Base-by-base conservation (phyloP, 192 early-diverging fungal genomes). In the Backusella macrospora region DNA sequence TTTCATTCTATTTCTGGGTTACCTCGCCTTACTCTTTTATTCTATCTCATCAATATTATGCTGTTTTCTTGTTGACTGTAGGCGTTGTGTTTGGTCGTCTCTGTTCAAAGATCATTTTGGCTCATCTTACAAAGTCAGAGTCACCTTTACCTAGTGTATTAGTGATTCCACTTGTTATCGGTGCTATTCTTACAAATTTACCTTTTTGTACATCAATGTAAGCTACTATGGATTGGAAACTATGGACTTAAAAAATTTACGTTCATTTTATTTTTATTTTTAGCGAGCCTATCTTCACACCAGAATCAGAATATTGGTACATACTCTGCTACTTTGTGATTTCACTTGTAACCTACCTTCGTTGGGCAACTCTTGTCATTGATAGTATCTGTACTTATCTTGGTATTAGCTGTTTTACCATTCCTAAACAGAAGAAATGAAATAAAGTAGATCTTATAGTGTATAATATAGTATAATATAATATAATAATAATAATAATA, bases 51-150 rank as follows among this genome's bases (percentile, higher is more conserved):
- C 83, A 93, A 71, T 90, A 95, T 69, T 85, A 91, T 68, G 87
- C 91, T 26, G 77, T 95, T 43, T 95, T 91, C 76, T 86, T 90
- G 26, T 66, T 95, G 29, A 90, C 90, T 0, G 82, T 86, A 34
- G 93, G 93, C 16, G 89, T 93, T 75, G 92, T 90, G 1, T 95
- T 95, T 88, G 93, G 93, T 37, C 91, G 93, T 70, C 90, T 95
- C 76, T 92, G 91, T 63, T 92, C 93, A 76, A 93, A 95, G 72
- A 96, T 97, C 65, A 95, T 97, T 68, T 78, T 97, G 79, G 91
- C 93, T 14, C 96, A 97, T 69, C 86, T 97, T 42, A 94, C 94
- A 37, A 92, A 94, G 80, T 88, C 84, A 76, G 78, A 82, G 37
- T 97, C 92, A 80, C 96, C 96, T 59, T 89, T 86, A 73, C 96